Percentiles rank a stretch among this genome's conserved stretches.
Evolutionary conservation across 2,329 filamentous ascomycete genomes (phyloP).

Genomic region (Clonostachys sp.): DNA sequence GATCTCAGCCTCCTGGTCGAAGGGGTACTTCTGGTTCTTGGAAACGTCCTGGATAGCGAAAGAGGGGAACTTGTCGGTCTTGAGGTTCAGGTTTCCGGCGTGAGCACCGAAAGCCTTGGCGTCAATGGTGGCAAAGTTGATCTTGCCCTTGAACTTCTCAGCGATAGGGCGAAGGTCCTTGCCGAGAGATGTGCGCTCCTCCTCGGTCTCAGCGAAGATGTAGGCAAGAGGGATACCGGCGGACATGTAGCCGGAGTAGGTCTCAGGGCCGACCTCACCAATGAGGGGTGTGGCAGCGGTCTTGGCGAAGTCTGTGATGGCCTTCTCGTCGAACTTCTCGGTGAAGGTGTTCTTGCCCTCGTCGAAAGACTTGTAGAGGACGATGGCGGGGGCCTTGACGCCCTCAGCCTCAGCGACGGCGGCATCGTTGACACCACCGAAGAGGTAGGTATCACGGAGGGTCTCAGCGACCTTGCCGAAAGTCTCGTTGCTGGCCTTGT

Average conservation of each 20-base stretch:
- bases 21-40: conserved; percentile 98
- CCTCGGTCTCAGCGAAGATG: conserved; percentile 89
- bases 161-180: conserved; percentile 80
- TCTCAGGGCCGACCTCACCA: conserved; percentile 95
- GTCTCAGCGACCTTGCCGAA: conserved; percentile 70
- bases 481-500: conserved; percentile 83
- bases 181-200: conserved; percentile 80
- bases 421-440: conserved; percentile 81
- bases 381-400: conserved; percentile 78
- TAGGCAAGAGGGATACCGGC: conserved; percentile 91
- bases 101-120: conserved; percentile 92
- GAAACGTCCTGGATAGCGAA: conserved; percentile 95
- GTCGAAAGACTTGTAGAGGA: conserved; percentile 97
- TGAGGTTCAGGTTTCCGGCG: conserved; percentile 94
- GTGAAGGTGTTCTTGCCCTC: conserved; percentile 87
- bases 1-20: conserved; percentile 77
- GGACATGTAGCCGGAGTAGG: conserved; percentile 92
- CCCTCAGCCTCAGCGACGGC: conserved; percentile 85
- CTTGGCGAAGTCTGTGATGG: conserved; percentile 80
- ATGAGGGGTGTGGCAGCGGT: conserved; percentile 82
- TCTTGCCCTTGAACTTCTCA: conserved; percentile 84
- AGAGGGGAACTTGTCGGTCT: conserved; percentile 89
- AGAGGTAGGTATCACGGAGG: conserved; percentile 87
- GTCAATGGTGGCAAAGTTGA: conserved; percentile 98
- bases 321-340: conserved; percentile 73